A percentile compares a stretch with the other conserved stretches of the same genome.
These are phyloP conservation scores for Serendipita sp. DNA, from an alignment of 768 basidiomycete species.

Conservation along the genomic window DNA sequence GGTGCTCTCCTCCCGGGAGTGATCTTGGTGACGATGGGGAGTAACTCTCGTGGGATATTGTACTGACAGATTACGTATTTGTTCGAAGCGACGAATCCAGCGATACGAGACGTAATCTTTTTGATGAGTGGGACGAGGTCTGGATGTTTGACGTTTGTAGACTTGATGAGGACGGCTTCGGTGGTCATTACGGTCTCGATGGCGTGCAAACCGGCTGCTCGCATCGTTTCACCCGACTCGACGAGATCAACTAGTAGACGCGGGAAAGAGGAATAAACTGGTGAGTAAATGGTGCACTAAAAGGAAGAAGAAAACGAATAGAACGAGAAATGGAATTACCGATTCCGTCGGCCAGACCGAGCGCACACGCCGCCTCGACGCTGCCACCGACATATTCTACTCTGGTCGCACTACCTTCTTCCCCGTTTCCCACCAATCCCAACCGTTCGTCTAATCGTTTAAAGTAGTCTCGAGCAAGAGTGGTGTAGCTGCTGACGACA, in stretches of 20 bases:
- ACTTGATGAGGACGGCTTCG: conserved; percentile 88
- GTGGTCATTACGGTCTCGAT: conserved; percentile 77
- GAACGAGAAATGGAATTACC: conserved; percentile 27
- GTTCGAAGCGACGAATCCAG: conserved; percentile 75
- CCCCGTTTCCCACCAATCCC: conserved; percentile 20
- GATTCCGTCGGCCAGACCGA: conserved; percentile 94
- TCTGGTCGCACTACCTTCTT: conserved; percentile 44
- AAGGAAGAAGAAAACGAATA: conserved; percentile 5
- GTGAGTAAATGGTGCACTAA: not conserved
- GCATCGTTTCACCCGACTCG: conserved; percentile 98
- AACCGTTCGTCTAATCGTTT: conserved; percentile 39
- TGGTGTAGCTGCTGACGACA: conserved; percentile 88
- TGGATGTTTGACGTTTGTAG: conserved; percentile 44
- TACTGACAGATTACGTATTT: conserved; percentile 86
- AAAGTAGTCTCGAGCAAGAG: conserved; percentile 72
- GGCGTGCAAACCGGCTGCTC: conserved; percentile 85
- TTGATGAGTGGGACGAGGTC: conserved; percentile 51
- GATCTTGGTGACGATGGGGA: conserved; percentile 46
- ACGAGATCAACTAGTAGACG: conserved; percentile 77
- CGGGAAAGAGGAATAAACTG: not conserved
- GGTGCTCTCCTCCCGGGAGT: conserved; percentile 85
- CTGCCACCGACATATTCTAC: conserved; percentile 96
- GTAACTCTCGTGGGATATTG: conserved; percentile 56
- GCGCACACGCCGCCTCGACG: conserved; percentile 92
- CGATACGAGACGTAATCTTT: conserved; percentile 71